Percentiles rank a stretch among this genome's conserved stretches.
Evolutionary conservation across 805 yeast genomes (phyloP).

Genomic region (Yamadazyma insecticola): DNA sequence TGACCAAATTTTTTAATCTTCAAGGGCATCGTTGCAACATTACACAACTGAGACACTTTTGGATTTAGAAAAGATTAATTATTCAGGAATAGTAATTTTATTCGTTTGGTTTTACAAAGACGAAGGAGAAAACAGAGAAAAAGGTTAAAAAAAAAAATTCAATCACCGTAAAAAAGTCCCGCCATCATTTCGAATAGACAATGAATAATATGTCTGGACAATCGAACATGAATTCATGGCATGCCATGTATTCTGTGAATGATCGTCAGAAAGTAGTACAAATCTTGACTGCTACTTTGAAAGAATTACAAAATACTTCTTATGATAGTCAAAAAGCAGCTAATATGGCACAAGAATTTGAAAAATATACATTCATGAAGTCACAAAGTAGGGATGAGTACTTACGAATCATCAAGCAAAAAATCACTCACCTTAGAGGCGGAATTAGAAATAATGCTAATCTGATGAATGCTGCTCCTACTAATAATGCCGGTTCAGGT

Average conservation of each 20-base stretch:
- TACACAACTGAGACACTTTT: no score
- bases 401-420: conserved; percentile 36
- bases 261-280: conserved; percentile 41
- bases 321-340: conserved; percentile 33
- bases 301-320: conserved; percentile 30
- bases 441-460: conserved; percentile 10
- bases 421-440: conserved; percentile 29
- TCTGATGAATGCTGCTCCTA: neutral
- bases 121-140: no score
- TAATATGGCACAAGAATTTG: conserved; percentile 63
- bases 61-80: no score
- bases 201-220: no score
- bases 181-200: no score
- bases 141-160: no score
- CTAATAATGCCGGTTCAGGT: neutral
- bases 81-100: no score
- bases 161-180: no score
- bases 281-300: conserved; percentile 30
- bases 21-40: no score
- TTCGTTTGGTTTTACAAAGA: no score
- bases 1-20: no score
- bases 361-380: conserved; percentile 57
- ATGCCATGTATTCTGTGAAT: conserved; percentile 19
- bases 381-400: conserved; percentile 58
- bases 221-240: conserved; percentile 17